These are phyloP conservation scores for Haplosporangium sp. DNA, from an alignment of 371 early-diverging fungal species.

Conservation along the genomic window DNA sequence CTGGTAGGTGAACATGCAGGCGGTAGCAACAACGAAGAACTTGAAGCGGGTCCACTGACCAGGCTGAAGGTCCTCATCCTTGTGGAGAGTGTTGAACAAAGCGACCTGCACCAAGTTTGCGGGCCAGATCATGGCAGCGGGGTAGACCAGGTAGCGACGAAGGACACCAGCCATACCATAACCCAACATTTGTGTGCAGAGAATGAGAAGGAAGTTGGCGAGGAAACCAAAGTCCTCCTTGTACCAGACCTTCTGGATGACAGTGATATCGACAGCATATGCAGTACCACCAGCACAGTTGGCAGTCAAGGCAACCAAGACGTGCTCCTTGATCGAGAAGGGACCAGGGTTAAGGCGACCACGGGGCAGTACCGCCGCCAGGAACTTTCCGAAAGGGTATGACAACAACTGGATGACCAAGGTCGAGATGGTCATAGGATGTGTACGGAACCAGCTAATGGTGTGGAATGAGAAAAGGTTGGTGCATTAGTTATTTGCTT, in stretches of 20 bases:
- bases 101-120: constrained; percentile 77
- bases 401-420: constrained; percentile 74
- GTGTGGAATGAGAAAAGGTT: neutral
- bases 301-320: constrained; percentile 70
- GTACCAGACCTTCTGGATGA: constrained; percentile 72
- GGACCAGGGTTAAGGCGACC: constrained; percentile 74
- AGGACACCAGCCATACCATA: constrained; percentile 86
- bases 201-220: constrained; percentile 66
- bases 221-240: constrained; percentile 69
- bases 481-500: neutral
- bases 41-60: constrained; percentile 57
- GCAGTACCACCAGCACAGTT: constrained; percentile 66
- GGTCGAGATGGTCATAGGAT: constrained; percentile 66
- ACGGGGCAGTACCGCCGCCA: constrained; percentile 64
- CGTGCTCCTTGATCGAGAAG: constrained; percentile 82
- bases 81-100: constrained; percentile 78
- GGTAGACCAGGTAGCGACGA: constrained; percentile 80
- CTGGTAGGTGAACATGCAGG: constrained; percentile 67
- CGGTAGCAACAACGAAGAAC: constrained; percentile 67
- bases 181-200: constrained; percentile 79
- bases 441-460: constrained; percentile 71
- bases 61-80: constrained; percentile 40
- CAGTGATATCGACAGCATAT: constrained; percentile 79
- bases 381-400: constrained; percentile 70
- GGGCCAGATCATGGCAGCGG: constrained; percentile 90